Base-by-base conservation (phyloP, 441 rosid genomes). In the Adansonia madagascariensis region DNA sequence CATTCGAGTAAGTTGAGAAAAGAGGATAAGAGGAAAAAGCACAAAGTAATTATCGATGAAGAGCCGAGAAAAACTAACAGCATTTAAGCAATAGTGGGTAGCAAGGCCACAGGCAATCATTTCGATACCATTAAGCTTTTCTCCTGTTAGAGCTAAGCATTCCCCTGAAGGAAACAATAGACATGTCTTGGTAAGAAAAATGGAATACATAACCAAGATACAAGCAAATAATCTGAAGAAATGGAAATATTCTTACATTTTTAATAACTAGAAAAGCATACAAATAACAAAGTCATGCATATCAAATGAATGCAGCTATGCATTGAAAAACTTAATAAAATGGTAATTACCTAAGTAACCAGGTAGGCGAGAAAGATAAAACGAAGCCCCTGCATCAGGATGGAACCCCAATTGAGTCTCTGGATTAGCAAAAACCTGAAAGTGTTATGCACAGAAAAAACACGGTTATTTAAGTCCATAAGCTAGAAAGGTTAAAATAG, bases 361-460 rank as follows among this genome's bases (percentile, higher is more conserved):
- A 84, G 98, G 98, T 15, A 96, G 88, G 74, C 81, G 92, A 82
- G 98, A 90, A 78, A 96, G 98, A 84, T 94, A 93, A 84, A 87
- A 91, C 18, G 99, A 91, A 79, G 98, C 98, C 76, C 99, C 98
- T 14, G 96, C 95, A 83, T 93, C 96, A 71, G 98, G 97, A 87
- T 96, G 97, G 83, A 94, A 96, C 52, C 99, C 98, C 75, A 93
- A 78, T 78, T 91, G 96, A 55, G 86, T 90, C 89, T 94, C 99
- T 71, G 97, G 96, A 85, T 89, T 83, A 69, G 93, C 78, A 84
- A 96, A 87, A 78, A 87, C 88, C 99, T 94, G 88, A 77, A 71
- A 89, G 71, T 57, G 57, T 63, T 47, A 68, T 49, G 66, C 65
- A 74, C 4, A 20, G 57, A 59, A 59, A 60, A 49, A 65, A 46